Conservation (phyloP, 2,329 filamentous ascomycete genomes). For the Aspergillus thermomutatus region DNA sequence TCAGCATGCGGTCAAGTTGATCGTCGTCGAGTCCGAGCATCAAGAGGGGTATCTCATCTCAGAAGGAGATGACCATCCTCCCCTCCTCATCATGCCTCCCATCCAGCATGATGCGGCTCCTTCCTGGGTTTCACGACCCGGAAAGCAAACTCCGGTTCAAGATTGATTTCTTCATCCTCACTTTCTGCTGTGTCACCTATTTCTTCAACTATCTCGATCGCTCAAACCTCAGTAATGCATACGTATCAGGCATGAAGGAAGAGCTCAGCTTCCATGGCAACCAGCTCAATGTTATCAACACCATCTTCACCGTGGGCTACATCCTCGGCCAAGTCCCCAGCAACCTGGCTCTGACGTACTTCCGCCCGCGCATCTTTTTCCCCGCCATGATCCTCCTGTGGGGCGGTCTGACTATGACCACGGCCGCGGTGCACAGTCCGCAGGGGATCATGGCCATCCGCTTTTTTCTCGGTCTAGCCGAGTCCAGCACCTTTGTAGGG, state of each 20-base stretch:
- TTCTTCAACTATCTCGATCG: slow-evolving; percentile 50
- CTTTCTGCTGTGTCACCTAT: slow-evolving; percentile 45
- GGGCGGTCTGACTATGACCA: slow-evolving; percentile 32
- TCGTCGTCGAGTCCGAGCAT: not conserved
- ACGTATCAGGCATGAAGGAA: slow-evolving; percentile 36
- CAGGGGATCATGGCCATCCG: slow-evolving; percentile 34
- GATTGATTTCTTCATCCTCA: slow-evolving; percentile 49
- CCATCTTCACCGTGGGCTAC: slow-evolving; percentile 24
- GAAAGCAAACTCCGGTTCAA: slow-evolving; percentile 49
- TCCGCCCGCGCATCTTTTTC: slow-evolving; percentile 25
- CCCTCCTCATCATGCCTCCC: not conserved
- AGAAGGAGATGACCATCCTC: not conserved
- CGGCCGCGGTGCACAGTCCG: slow-evolving; percentile 26
- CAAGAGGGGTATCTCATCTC: not conserved
- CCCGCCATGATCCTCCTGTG: slow-evolving; percentile 29
- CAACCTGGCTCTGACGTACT: slow-evolving; percentile 23
- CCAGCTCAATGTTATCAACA: slow-evolving; percentile 25
- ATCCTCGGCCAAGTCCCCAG: slow-evolving; percentile 24
- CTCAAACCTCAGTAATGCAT: slow-evolving; percentile 49
- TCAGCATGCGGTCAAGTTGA: not conserved
- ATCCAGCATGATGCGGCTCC: not conserved
- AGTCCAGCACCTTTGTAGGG: slow-evolving; percentile 32
- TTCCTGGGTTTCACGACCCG: not conserved
- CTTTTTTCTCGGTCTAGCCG: slow-evolving; percentile 35
- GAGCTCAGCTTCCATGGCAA: slow-evolving; percentile 31